Evolutionary conservation across 768 basidiomycete species (phyloP).

Genomic region (Saitozyma podzolica): DNA sequence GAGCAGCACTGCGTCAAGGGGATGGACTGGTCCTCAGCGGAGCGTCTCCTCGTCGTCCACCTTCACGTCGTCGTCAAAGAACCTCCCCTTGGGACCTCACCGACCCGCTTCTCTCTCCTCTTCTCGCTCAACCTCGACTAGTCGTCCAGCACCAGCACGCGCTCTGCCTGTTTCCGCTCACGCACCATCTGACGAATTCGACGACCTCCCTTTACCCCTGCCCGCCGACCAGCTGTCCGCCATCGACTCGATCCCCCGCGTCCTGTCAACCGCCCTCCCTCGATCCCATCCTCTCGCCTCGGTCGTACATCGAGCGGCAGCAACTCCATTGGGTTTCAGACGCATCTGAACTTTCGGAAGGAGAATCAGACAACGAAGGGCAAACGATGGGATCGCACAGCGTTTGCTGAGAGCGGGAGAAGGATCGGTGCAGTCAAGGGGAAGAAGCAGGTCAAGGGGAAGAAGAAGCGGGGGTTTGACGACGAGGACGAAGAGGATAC

Average conservation of each 20-base stretch:
- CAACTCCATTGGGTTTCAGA: constrained; percentile 26
- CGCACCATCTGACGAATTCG: constrained; percentile 20
- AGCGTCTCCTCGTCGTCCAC: constrained; percentile 6
- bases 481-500: constrained; percentile 53
- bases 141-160: background rate
- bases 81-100: background rate
- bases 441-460: constrained; percentile 58
- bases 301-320: constrained; percentile 13
- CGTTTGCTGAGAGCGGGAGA: constrained; percentile 75
- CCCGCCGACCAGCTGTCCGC: constrained; percentile 10
- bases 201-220: constrained; percentile 13
- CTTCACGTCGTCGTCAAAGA: constrained; percentile 2
- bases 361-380: constrained; percentile 48
- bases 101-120: constrained; percentile 4
- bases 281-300: constrained; percentile 22
- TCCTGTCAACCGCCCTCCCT: background rate
- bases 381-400: constrained; percentile 89
- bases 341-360: constrained; percentile 43
- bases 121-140: background rate
- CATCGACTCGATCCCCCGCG: constrained; percentile 2
- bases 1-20: constrained; percentile 1
- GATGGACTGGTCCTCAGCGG: constrained; percentile 26
- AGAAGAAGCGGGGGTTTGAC: constrained; percentile 38
- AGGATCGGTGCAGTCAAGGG: constrained; percentile 55
- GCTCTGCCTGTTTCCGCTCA: constrained; percentile 1